Evolutionary conservation across 768 basidiomycete species (phyloP).

Genomic region (Xerocomellus chrysenteron): DNA sequence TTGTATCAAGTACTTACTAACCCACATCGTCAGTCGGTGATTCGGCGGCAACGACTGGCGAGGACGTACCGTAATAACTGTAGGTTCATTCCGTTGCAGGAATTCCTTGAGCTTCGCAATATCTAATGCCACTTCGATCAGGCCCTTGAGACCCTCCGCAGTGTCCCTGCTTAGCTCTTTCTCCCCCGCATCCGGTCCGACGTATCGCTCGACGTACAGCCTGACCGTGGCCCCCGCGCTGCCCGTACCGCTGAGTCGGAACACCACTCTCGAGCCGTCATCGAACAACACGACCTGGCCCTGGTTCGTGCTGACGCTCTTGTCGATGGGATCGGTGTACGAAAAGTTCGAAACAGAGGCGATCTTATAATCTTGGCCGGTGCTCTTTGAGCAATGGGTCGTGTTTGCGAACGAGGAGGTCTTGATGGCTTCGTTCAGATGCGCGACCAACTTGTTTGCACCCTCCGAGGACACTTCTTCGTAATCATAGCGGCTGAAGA

Average conservation of each 20-base stretch:
- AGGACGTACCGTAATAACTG: constrained; percentile 85
- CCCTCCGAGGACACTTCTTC: constrained; percentile 94
- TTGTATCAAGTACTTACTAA: constrained; percentile 15
- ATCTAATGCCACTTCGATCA: constrained; percentile 92
- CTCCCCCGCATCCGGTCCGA: constrained; percentile 65
- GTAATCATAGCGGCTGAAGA: constrained; percentile 99
- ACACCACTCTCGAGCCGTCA: constrained; percentile 93
- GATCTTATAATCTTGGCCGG: constrained; percentile 72
- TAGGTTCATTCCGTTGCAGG: constrained; percentile 86
- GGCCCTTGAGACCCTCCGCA: constrained; percentile 86
- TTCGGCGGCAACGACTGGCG: background rate
- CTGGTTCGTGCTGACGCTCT: constrained; percentile 90
- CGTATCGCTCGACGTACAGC: constrained; percentile 94
- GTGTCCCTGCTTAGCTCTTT: constrained; percentile 73
- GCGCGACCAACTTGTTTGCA: constrained; percentile 80
- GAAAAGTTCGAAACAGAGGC: constrained; percentile 81
- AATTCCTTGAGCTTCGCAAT: constrained; percentile 84
- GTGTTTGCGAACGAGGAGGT: constrained; percentile 67
- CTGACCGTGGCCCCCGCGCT: constrained; percentile 95
- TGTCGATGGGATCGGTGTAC: constrained; percentile 98
- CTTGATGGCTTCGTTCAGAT: constrained; percentile 70
- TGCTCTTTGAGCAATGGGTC: constrained; percentile 63
- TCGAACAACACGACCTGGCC: constrained; percentile 90
- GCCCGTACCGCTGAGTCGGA: constrained; percentile 94
- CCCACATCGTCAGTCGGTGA: background rate